These are phyloP conservation scores for Solanum medicagineum DNA, from an alignment of 257 asterid genomes.

Conservation along the genomic window DNA sequence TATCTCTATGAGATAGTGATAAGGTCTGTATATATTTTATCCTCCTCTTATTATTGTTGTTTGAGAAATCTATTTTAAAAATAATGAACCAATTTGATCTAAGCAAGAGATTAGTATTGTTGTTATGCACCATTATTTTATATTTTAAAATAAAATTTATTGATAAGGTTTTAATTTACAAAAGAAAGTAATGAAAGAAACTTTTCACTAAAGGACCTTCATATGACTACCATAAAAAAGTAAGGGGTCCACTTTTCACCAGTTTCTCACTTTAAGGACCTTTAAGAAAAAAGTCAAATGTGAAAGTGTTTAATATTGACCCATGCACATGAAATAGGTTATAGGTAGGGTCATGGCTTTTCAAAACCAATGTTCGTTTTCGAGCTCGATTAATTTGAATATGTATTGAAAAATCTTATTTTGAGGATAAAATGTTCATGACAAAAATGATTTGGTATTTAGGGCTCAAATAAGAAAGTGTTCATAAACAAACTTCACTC, in stretches of 20 bases:
- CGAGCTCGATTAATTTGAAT: background rate
- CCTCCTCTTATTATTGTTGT: no score
- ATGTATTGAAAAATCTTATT: background rate
- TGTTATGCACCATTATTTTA: no score
- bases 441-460: rapidly evolving
- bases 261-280: background rate
- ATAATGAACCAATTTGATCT: background rate
- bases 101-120: no score
- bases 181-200: background rate
- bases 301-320: background rate
- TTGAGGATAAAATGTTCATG: background rate
- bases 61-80: no score
- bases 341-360: background rate
- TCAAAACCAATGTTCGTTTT: background rate
- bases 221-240: background rate
- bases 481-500: background rate
- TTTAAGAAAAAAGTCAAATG: background rate
- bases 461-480: background rate
- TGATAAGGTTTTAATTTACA: background rate
- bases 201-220: background rate
- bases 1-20: no score
- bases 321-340: background rate
- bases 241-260: background rate
- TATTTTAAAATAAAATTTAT: background rate
- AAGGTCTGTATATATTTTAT: no score